A percentile compares a stretch with the other conserved stretches of the same genome.
phyloP scores from a whole-genome alignment of 352 stramenopile species.

The Elongisporangium anandrum region DNA sequence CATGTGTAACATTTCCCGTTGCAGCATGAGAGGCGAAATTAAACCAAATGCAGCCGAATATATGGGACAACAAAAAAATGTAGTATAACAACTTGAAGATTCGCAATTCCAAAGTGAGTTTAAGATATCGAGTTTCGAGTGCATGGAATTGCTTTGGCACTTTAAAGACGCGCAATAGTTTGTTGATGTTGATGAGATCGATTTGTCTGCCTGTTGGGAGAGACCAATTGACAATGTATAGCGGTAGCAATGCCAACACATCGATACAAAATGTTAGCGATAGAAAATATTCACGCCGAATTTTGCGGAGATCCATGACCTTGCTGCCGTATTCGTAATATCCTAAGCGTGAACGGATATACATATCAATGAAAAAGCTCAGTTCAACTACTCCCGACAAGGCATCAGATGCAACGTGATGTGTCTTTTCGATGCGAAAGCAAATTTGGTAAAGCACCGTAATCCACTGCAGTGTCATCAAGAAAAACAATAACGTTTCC shows the following conservation, averaged over 20 bases:
- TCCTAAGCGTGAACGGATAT: conserved; percentile 33
- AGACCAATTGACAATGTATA: conserved; percentile 44
- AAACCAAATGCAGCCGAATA: conserved; percentile 51
- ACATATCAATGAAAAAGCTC: conserved; percentile 38
- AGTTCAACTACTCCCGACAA: conserved; percentile 26
- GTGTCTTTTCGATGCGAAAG: conserved; percentile 14
- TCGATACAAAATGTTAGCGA: conserved; percentile 39
- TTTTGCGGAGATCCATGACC: conserved; percentile 34
- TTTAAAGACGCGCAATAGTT: conserved; percentile 37
- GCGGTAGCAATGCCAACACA: conserved; percentile 26
- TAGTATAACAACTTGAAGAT: conserved; percentile 53
- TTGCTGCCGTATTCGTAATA: conserved; percentile 62
- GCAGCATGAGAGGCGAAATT: conserved; percentile 35
- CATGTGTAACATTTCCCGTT: background rate
- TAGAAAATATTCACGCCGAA: conserved; percentile 28
- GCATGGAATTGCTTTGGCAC: conserved; percentile 20
- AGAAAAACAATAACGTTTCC: conserved; percentile 21
- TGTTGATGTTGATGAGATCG: conserved; percentile 55
- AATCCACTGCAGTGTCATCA: conserved; percentile 32
- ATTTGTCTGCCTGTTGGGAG: conserved; percentile 10
- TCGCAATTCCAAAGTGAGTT: conserved; percentile 35
- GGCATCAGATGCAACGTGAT: conserved; percentile 6
- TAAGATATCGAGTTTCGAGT: conserved; percentile 36
- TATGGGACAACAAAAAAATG: conserved; percentile 35
- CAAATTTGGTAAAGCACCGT: conserved; percentile 33